Evolutionary conservation across 2,329 filamentous ascomycete genomes (phyloP).

Genomic region (Aspergillus pseudotamarii): DNA sequence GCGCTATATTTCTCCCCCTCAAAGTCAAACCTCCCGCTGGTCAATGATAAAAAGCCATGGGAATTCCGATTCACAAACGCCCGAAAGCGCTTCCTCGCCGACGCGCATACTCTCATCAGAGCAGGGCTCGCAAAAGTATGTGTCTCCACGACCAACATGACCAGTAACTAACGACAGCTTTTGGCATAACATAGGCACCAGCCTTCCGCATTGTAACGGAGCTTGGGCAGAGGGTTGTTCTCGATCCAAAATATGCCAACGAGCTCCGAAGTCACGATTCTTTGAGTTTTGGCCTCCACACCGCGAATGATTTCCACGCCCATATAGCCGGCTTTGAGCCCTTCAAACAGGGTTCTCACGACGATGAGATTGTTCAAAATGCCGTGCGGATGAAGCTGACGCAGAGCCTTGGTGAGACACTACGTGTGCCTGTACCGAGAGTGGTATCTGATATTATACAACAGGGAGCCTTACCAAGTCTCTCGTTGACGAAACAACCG

Average conservation of each 20-base stretch:
- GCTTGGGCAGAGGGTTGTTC: slow-evolving; percentile 23
- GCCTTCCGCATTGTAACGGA: slow-evolving; percentile 10
- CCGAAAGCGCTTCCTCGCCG: background rate
- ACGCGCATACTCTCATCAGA: background rate
- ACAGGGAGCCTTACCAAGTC: slow-evolving; percentile 12
- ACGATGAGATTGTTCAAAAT: slow-evolving; percentile 21
- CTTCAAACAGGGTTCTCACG: slow-evolving; percentile 16
- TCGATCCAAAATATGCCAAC: slow-evolving; percentile 23
- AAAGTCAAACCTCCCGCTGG: background rate
- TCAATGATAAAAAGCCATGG: background rate
- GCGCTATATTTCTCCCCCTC: background rate
- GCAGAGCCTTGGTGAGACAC: slow-evolving; percentile 21
- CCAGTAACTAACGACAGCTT: background rate
- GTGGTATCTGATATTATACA: background rate
- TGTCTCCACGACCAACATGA: background rate
- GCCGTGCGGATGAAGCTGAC: slow-evolving; percentile 28
- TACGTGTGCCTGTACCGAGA: background rate
- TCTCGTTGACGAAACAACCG: slow-evolving; percentile 7
- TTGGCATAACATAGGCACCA: background rate
- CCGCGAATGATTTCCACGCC: slow-evolving; percentile 20
- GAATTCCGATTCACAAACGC: background rate
- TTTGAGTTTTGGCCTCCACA: slow-evolving; percentile 20
- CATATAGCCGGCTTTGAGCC: slow-evolving; percentile 23
- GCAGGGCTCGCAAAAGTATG: background rate
- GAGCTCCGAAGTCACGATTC: slow-evolving; percentile 26